These are phyloP conservation scores for Moesziomyces sp. DNA, from an alignment of 1,284 basidiomycete species.

Conservation along the genomic window DNA sequence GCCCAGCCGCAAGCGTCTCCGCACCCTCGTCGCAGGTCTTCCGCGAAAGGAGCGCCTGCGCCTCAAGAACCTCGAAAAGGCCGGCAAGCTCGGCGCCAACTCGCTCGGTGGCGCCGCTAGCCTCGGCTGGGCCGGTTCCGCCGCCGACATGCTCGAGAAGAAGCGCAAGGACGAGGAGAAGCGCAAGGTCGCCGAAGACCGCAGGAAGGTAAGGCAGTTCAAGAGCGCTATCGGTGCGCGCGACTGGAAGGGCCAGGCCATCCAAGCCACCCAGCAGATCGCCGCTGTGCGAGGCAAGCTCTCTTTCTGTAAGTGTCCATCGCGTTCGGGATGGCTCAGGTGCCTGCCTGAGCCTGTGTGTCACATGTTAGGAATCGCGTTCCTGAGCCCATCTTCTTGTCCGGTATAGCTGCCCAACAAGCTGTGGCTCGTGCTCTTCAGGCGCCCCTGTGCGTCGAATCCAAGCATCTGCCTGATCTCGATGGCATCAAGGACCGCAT, in stretches of 20 bases:
- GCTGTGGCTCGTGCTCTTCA: conserved; percentile 52
- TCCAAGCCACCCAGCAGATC: conserved; percentile 52
- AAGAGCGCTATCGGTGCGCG: conserved; percentile 61
- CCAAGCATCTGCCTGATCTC: conserved; percentile 67
- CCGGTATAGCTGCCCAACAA: conserved; percentile 56
- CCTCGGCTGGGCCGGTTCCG: conserved; percentile 65
- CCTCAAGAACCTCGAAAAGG: conserved; percentile 59
- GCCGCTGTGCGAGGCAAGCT: conserved; percentile 47
- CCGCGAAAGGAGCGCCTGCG: conserved; percentile 58
- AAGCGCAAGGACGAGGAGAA: conserved; percentile 67
- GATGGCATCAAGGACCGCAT: conserved; percentile 69
- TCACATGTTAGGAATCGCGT: conserved; percentile 20
- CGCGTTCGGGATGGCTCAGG: conserved; percentile 1
- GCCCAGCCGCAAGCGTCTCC: conserved; percentile 63
- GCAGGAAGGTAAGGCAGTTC: conserved; percentile 58
- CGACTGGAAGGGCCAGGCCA: conserved; percentile 58
- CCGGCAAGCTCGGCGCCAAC: conserved; percentile 40
- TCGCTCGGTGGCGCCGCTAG: conserved; percentile 32
- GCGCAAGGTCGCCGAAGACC: conserved; percentile 61
- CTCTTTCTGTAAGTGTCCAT: conserved; percentile 48
- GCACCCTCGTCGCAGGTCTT: conserved; percentile 58
- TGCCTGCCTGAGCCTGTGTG: conserved; percentile 15
- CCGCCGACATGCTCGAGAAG: conserved; percentile 66
- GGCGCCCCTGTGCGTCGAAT: conserved; percentile 67
- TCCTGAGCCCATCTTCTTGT: conserved; percentile 37